Percentiles rank a stretch among this genome's conserved stretches.
Evolutionary conservation across 2,329 filamentous ascomycete species (phyloP).

Genomic region (Herpotrichia juniperi): DNA sequence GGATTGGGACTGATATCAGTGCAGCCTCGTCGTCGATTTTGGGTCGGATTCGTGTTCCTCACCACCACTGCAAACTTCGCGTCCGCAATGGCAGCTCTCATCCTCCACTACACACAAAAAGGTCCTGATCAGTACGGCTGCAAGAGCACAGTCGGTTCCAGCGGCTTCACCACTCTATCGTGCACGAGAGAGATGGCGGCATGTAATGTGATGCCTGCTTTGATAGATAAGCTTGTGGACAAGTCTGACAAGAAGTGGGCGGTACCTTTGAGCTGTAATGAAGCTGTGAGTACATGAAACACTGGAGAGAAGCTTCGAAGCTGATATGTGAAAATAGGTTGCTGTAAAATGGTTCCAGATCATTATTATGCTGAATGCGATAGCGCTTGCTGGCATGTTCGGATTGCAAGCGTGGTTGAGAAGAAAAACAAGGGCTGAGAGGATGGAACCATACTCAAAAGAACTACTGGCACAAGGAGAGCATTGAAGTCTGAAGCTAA

Average conservation of each 20-base stretch:
- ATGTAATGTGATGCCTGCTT: neutral
- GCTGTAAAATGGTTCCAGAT: constrained; percentile 11
- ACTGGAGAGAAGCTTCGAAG: neutral
- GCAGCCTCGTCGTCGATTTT: constrained; percentile 7
- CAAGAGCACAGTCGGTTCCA: neutral
- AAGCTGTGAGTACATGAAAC: neutral
- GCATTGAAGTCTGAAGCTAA: neutral
- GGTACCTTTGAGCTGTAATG: neutral
- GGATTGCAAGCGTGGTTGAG: constrained; percentile 3
- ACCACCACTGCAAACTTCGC: neutral
- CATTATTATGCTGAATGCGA: neutral
- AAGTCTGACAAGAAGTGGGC: neutral
- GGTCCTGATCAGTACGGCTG: constrained; percentile 7
- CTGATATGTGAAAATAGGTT: neutral
- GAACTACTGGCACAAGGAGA: neutral
- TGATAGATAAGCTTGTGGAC: neutral
- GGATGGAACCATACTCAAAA: neutral
- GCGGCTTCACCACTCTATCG: neutral
- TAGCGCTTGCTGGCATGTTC: constrained; percentile 3
- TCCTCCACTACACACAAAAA: constrained; percentile 4
- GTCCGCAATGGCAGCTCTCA: constrained; percentile 5
- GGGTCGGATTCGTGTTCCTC: constrained; percentile 5
- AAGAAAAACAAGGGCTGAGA: constrained; percentile 4
- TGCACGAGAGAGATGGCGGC: constrained; percentile 10
- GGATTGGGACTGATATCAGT: neutral